Conservation (phyloP, 208 protist genomes). For the Wallacemonas rigidus region DNA sequence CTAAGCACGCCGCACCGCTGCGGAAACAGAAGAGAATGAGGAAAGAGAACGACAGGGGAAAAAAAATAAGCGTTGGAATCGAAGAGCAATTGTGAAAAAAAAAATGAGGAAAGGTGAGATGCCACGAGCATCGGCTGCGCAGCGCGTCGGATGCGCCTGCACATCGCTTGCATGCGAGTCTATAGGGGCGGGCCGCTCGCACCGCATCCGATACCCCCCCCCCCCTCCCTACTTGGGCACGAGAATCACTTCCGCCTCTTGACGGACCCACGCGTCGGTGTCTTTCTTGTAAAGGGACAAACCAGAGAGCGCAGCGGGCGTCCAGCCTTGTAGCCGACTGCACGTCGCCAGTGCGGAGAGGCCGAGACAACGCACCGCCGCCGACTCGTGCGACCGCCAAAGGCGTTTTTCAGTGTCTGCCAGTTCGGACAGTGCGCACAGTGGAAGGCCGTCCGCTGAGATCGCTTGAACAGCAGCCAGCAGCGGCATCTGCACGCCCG, state of each 20-base stretch:
- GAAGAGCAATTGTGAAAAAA: no score
- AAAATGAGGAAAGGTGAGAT: no score
- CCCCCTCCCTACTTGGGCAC: not conserved
- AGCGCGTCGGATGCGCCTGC: no score
- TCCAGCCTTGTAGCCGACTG: constrained; percentile 18
- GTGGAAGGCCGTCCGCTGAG: not conserved
- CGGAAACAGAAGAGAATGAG: not conserved
- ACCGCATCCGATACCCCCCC: no score
- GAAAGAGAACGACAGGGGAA: no score
- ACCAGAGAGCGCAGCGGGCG: not conserved
- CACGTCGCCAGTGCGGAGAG: constrained; percentile 16
- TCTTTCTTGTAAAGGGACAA: constrained; percentile 19
- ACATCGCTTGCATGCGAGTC: no score
- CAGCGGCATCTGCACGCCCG: constrained; percentile 10
- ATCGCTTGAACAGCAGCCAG: not conserved
- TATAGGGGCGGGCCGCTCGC: no score
- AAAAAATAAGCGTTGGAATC: no score
- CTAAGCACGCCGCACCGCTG: not conserved
- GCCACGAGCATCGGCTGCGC: not conserved
- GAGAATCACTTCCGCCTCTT: constrained; percentile 17
- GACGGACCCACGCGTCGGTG: constrained; percentile 29
- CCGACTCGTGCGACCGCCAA: constrained; percentile 3
- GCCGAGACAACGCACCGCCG: constrained; percentile 28
- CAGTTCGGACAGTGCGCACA: not conserved
- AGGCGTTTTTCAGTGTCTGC: constrained; percentile 13